A percentile compares a stretch with the other conserved stretches of the same genome.
Evolutionary conservation across 2,329 filamentous ascomycete species (phyloP).

Genomic region (Arthrobotrys sinensis): DNA sequence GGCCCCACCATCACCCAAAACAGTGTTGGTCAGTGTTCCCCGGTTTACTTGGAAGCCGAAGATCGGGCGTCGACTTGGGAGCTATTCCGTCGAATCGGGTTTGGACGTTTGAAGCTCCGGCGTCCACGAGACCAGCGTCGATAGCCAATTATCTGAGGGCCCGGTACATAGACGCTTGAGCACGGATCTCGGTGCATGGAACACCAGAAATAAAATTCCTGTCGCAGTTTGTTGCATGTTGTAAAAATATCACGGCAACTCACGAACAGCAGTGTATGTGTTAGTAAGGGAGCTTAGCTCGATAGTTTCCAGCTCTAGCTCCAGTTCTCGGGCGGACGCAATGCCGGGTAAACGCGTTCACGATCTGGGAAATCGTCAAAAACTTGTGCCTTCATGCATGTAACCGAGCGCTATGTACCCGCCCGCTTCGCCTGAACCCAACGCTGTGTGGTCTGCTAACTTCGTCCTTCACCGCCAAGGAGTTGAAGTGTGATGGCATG

Average conservation of each 20-base stretch:
- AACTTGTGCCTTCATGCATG: constrained; percentile 40
- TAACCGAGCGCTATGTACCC: constrained; percentile 48
- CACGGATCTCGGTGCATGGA: constrained; percentile 13
- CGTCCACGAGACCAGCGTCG: constrained; percentile 41
- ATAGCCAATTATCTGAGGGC: constrained; percentile 24
- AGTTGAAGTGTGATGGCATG: constrained; percentile 3
- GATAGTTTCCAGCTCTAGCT: not conserved
- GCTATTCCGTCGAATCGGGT: constrained; percentile 33
- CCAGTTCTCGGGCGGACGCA: constrained; percentile 26
- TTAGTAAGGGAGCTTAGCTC: not conserved
- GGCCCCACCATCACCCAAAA: constrained; percentile 15
- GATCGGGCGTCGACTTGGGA: constrained; percentile 32
- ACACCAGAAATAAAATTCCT: constrained; percentile 5
- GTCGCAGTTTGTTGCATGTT: constrained; percentile 6
- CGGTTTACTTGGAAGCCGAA: constrained; percentile 40
- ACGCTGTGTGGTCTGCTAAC: constrained; percentile 14
- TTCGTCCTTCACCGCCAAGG: constrained; percentile 23
- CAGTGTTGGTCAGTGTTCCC: constrained; percentile 24
- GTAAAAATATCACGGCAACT: constrained; percentile 12
- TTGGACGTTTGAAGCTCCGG: constrained; percentile 22
- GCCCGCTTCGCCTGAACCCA: constrained; percentile 42
- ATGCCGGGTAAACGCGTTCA: constrained; percentile 40
- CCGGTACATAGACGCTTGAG: constrained; percentile 26
- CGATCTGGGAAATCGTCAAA: constrained; percentile 34
- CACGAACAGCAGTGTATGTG: not conserved